phyloP scores from a whole-genome alignment of 2,329 filamentous ascomycete genomes.

The Alternaria dauci region DNA sequence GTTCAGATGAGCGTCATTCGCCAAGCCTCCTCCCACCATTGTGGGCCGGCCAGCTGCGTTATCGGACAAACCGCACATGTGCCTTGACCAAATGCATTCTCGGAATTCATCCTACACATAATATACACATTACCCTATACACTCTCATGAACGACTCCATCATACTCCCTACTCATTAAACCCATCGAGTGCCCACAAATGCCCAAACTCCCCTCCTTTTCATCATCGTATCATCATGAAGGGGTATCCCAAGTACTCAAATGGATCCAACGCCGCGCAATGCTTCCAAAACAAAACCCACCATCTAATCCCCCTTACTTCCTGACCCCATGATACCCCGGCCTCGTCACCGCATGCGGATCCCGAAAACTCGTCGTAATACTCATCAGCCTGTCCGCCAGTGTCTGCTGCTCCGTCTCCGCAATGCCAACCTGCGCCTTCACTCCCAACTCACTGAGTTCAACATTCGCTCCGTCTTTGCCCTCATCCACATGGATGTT shows the following conservation, averaged over 20 bases:
- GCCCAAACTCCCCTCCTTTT: not conserved
- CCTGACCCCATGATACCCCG: constrained; percentile 16
- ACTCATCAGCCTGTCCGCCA: constrained; percentile 50
- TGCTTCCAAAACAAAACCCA: not conserved
- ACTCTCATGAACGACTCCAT: too few species aligned
- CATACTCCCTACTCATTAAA: not conserved
- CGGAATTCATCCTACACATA: not conserved
- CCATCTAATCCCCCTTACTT: constrained; percentile 12
- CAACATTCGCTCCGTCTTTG: constrained; percentile 33
- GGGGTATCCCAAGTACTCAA: not conserved
- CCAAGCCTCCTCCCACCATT: constrained; percentile 24
- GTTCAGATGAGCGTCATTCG: constrained; percentile 35
- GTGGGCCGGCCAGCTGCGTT: constrained; percentile 10
- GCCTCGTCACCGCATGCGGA: constrained; percentile 24
- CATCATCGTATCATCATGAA: constrained; percentile 1
- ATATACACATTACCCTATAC: not conserved
- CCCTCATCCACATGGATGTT: constrained; percentile 44
- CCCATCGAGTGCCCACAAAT: not conserved
- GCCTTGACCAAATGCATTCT: too few species aligned
- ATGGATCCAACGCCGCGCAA: not conserved
- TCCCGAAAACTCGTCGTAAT: constrained; percentile 45
- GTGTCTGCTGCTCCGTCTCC: constrained; percentile 52
- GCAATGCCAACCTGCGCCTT: constrained; percentile 43
- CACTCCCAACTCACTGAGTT: constrained; percentile 46
- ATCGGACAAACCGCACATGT: constrained; percentile 14